phyloP scores from a whole-genome alignment of 2,329 filamentous ascomycete genomes.

The Thelonectria discophora region DNA sequence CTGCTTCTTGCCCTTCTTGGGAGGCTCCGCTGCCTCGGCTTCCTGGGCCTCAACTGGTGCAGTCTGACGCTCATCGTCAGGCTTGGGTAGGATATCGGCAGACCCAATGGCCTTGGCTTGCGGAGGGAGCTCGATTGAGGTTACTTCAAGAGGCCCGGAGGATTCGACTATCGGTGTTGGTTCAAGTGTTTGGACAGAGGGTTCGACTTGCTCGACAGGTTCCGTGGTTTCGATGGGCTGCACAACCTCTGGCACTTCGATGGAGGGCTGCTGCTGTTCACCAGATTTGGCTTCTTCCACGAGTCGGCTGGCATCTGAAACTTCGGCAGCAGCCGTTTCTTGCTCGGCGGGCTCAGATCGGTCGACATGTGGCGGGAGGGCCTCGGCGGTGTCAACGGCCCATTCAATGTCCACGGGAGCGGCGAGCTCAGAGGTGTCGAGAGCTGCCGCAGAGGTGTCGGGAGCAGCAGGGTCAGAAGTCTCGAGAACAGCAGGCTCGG shows the following conservation, averaged over 20 bases:
- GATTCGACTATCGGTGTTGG: neutral
- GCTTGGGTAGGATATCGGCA: neutral
- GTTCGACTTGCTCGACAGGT: conserved; percentile 9
- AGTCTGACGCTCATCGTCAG: neutral
- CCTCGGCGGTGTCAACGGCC: neutral
- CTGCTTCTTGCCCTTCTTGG: conserved; percentile 38
- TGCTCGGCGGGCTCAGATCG: neutral
- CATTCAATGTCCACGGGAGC: neutral
- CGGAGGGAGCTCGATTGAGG: neutral
- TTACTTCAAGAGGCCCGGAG: conserved; percentile 10
- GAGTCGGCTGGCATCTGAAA: conserved; percentile 5
- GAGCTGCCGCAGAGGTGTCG: no score
- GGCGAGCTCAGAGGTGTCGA: neutral
- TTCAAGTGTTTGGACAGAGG: neutral
- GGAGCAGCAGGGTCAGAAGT: no score
- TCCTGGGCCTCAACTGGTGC: neutral
- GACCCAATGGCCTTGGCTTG: neutral
- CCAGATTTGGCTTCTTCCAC: neutral
- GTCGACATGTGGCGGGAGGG: neutral
- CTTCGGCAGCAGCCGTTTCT: neutral
- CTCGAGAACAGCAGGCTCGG: neutral
- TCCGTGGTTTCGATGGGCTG: conserved; percentile 1
- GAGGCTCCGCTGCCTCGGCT: conserved; percentile 16
- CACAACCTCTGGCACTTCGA: neutral
- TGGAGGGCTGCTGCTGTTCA: neutral